Base-by-base conservation (phyloP, 2,329 filamentous ascomycete genomes). In the Fusarium floridanum region DNA sequence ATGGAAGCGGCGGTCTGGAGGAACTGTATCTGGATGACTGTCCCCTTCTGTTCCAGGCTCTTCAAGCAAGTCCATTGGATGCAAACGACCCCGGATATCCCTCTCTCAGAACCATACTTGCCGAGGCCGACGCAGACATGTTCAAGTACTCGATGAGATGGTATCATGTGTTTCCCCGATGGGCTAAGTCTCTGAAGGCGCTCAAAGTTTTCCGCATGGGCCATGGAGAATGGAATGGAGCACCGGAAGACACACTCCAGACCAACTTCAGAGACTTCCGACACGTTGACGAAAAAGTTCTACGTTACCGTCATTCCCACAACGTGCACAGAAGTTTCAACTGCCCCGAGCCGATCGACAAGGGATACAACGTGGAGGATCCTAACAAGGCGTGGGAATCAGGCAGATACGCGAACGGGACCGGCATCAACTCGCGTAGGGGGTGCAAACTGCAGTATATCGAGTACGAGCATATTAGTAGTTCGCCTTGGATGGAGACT, bases 1-100 rank as follows among this genome's bases (percentile, higher is more conserved):
- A 68, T 6, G 64, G 59, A 4, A 61, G 22, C 5, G 50, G 50
- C 5, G 61, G 70, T 0, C 79, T 88, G 1, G 70, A 82, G 20
- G 80, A 84, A 55, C 77, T 88, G 0, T 81, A 84, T 17, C 77
- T 88, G 0, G 84, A 86, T 50, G 78, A 85, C 68, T 87, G 85
- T 64, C 78, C 81, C 2, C 84, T 86, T 27, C 57, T 81, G 2
- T 70, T 45, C 53, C 27, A 70, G 24, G 74, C 74, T 14, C 14
- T 11, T 0, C 72, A 74, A 2, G 7, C 24, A 0, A 53, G 39
- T 0, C 29, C 63, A 12, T 11, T 50, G 1, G 61, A 68, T 2
- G 17, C 14, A 27, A 9, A 14, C 16, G 60, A 70, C 16, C 69
- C 62, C 24, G 66, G 64, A 6, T 76, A 76, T 17, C 66, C 73